Conservation (phyloP, 306 rosid genomes). For the Lathyrus oleraceus region DNA sequence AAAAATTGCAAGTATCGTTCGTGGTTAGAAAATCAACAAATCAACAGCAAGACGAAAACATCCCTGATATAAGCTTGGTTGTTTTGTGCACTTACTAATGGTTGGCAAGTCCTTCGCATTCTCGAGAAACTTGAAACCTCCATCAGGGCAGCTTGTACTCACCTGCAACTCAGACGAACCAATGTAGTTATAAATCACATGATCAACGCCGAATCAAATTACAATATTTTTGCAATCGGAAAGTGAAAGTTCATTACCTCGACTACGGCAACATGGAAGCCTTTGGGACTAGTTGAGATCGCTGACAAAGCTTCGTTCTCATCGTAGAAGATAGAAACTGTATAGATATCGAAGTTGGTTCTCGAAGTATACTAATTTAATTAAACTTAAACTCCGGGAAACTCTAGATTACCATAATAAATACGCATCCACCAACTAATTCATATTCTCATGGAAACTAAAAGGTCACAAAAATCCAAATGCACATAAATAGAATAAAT, state of each 20-base stretch:
- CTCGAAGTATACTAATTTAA: constrained; percentile 1
- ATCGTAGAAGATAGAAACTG: constrained; percentile 65
- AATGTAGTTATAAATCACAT: constrained; percentile 6
- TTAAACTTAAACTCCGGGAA: constrained; percentile 7
- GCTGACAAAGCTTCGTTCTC: constrained; percentile 75
- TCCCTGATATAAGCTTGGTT: constrained; percentile 3
- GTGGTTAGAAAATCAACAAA: constrained; percentile 30
- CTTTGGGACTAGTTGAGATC: constrained; percentile 56
- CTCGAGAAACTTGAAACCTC: constrained; percentile 79
- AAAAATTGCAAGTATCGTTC: constrained; percentile 30
- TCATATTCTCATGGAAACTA: constrained; percentile 6
- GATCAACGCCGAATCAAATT: constrained; percentile 17
- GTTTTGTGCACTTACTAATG: constrained; percentile 64
- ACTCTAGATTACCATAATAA: not conserved
- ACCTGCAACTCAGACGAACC: constrained; percentile 51
- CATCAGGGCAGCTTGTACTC: constrained; percentile 49
- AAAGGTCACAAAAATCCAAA: constrained; percentile 34
- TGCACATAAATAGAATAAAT: constrained; percentile 36
- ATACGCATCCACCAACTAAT: constrained; percentile 17
- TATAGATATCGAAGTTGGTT: constrained; percentile 25
- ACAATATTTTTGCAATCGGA: constrained; percentile 5
- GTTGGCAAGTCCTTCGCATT: constrained; percentile 88
- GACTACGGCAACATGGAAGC: constrained; percentile 76
- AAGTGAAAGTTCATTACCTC: constrained; percentile 55
- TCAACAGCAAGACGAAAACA: not conserved